These are phyloP conservation scores for Conidiobolus incongruus DNA, from an alignment of 371 early-diverging fungal genomes.

Conservation along the genomic window DNA sequence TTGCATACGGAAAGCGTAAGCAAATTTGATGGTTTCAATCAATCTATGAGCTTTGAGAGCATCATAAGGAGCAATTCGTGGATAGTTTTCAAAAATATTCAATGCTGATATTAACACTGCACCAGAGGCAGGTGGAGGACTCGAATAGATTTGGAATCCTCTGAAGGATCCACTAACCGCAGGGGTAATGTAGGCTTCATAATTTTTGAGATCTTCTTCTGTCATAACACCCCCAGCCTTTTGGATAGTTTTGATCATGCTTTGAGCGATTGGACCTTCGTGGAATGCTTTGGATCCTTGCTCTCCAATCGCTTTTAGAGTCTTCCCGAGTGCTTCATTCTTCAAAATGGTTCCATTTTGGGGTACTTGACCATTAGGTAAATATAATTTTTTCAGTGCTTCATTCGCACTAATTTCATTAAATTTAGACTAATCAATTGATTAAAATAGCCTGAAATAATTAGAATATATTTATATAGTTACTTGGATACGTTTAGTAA, in stretches of 20 bases:
- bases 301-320: constrained; percentile 55
- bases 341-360: constrained; percentile 45
- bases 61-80: constrained; percentile 33
- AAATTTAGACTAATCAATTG: constrained; percentile 6
- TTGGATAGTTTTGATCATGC: constrained; percentile 40
- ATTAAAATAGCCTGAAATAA: constrained; percentile 1
- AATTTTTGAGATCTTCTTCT: constrained; percentile 48
- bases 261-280: constrained; percentile 54
- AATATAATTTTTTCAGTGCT: constrained; percentile 40
- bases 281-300: constrained; percentile 80
- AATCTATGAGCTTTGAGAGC: constrained; percentile 48
- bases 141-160: constrained; percentile 27
- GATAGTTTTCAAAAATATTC: constrained; percentile 53
- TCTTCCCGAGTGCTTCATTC: constrained; percentile 48
- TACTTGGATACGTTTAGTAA: constrained; percentile 25
- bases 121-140: constrained; percentile 60
- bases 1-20: constrained; percentile 62
- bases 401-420: constrained; percentile 14
- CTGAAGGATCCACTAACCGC: constrained; percentile 51
- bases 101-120: constrained; percentile 62
- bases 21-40: constrained; percentile 82
- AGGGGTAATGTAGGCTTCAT: constrained; percentile 29
- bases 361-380: constrained; percentile 34
- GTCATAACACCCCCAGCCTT: constrained; percentile 63
- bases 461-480: not conserved